Percentiles rank a stretch among this genome's conserved stretches.
phyloP scores from a whole-genome alignment of 352 stramenopile genomes.

The Peronosclerospora sorghi region DNA sequence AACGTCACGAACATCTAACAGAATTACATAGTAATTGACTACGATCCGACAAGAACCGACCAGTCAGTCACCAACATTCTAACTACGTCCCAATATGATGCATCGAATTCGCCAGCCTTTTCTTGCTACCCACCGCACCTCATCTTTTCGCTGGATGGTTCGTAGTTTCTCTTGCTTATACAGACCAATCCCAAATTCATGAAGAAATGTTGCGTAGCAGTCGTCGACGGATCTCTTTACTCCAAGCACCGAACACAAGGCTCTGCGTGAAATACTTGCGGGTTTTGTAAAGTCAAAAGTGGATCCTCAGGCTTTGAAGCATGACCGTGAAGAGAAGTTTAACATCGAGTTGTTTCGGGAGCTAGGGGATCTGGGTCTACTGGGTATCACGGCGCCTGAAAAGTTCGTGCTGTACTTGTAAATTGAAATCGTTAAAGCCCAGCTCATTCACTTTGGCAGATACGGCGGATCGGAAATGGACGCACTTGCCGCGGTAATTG shows the following conservation, averaged over 20 bases:
- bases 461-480: constrained; percentile 95
- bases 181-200: constrained; percentile 1
- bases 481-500: constrained; percentile 89
- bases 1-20: too few relatives aligned
- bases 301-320: constrained; percentile 93
- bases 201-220: constrained; percentile 2
- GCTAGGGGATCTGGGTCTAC: constrained; percentile 89
- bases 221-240: constrained; percentile 70
- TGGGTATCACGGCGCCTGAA: constrained; percentile 93
- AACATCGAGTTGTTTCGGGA: constrained; percentile 94
- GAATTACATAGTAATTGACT: too few relatives aligned
- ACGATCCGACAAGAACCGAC: too few relatives aligned
- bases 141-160: constrained; percentile 14
- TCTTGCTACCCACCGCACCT: constrained; percentile 4
- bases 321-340: constrained; percentile 96
- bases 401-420: constrained; percentile 48
- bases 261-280: constrained; percentile 88
- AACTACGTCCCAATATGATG: constrained; percentile 5
- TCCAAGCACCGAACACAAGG: constrained; percentile 83
- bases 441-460: constrained; percentile 12
- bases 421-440: not conserved
- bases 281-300: constrained; percentile 93
- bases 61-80: too few relatives aligned
- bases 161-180: not conserved
- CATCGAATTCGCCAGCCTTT: constrained; percentile 20